Conservation (phyloP, 2,329 filamentous ascomycete species). For the Fusarium coffeatum region DNA sequence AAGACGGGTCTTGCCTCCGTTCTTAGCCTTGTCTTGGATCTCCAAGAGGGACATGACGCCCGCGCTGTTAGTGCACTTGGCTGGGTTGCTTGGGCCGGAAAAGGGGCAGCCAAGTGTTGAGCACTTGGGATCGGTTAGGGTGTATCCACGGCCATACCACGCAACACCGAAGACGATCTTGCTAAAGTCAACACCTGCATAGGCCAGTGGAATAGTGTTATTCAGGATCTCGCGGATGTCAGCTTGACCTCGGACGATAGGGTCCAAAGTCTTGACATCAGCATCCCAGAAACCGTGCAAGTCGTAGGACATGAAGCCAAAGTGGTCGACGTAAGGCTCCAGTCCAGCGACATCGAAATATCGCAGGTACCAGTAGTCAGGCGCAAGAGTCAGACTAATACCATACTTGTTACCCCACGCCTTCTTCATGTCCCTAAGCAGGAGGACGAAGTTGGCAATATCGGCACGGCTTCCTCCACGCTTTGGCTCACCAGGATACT, state of each 20-base stretch:
- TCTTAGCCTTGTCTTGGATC: constrained; percentile 45
- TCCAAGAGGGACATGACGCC: constrained; percentile 49
- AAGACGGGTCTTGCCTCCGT: constrained; percentile 31
- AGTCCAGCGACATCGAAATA: constrained; percentile 53
- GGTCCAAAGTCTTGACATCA: constrained; percentile 47
- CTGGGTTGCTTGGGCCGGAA: constrained; percentile 27
- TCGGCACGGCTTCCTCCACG: constrained; percentile 53
- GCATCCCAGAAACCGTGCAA: constrained; percentile 58
- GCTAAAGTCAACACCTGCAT: constrained; percentile 51
- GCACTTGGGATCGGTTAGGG: constrained; percentile 45
- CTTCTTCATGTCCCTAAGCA: constrained; percentile 51
- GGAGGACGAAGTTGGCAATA: constrained; percentile 50
- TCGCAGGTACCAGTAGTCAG: constrained; percentile 52
- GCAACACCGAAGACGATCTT: constrained; percentile 61
- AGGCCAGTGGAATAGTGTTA: constrained; percentile 54
- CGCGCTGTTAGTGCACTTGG: constrained; percentile 41
- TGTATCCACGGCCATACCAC: constrained; percentile 61
- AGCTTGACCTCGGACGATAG: constrained; percentile 53
- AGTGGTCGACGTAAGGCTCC: constrained; percentile 52
- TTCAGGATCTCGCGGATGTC: constrained; percentile 56
- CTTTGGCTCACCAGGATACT: constrained; percentile 53
- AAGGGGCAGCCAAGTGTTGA: constrained; percentile 44
- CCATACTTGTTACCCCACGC: constrained; percentile 51
- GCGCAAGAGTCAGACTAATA: constrained; percentile 53
- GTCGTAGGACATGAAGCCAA: constrained; percentile 56